Evolutionary conservation across 768 basidiomycete genomes (phyloP), one percentile per base, ranked within the genome.

Genomic region (Termitomyces sp.): DNA sequence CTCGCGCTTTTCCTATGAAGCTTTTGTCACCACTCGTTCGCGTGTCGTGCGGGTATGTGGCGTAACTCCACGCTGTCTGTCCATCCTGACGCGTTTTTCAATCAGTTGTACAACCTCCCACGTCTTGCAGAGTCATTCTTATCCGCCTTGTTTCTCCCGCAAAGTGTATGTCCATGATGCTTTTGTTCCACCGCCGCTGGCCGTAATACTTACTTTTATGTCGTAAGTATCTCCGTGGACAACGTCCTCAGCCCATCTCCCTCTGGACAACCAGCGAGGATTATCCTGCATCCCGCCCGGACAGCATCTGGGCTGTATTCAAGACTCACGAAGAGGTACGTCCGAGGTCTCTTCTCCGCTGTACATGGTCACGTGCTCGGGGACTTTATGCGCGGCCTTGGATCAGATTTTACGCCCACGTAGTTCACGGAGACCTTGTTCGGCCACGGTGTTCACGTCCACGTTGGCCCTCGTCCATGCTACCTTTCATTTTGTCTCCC

Each of bases 291-390:
- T 62, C 46, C 21, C 62, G 34, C 55, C 60, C 50, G 45, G 71
- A 77, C 45, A 70, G 72, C 14, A 69, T 81, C 11, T 86, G 80
- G 81, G 76, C 78, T 1, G 77, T 85, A 9, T 85, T 84, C 67
- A 67, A 66, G 57, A 76, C 78, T 0, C 85, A 87, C 59, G 77
- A 80, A 63, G 82, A 86, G 73, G 84, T 86, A 57, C 63, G 84
- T 68, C 52, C 38, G 9, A 44, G 7, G 32, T 55, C 42, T 8
- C 8, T 1, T 43, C 8, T 35, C 21, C 24, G 38, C 58, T 52
- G 28, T 4, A 26, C 4, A 14, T 34, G 49, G 63, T 68, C 66
- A 68, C 68, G 68, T 69, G 66, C 22, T 51, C 15, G 14, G 17
- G 10, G 11, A 47, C n/a, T 32, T 34, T n/a, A n/a, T 53, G 30